These are phyloP conservation scores for Xylariales sp. DNA, from an alignment of 2,329 filamentous ascomycete genomes.

Conservation along the genomic window DNA sequence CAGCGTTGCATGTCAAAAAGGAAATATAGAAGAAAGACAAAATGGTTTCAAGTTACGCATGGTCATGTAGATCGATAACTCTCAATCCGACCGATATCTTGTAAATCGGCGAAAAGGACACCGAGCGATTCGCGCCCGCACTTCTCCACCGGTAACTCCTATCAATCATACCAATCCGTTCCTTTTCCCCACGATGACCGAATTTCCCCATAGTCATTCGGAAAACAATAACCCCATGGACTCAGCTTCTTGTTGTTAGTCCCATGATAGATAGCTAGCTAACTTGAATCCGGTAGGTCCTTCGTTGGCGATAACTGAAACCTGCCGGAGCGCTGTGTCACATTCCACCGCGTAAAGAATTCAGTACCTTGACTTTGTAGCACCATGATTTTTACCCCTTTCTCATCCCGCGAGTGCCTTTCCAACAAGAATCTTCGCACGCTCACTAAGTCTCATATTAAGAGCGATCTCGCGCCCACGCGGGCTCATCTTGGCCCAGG, in stretches of 20 bases:
- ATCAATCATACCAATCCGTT: not conserved
- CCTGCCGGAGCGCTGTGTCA: not conserved
- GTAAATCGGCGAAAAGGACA: slow-evolving; percentile 34
- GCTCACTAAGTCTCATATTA: slow-evolving; percentile 71
- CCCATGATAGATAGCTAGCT: not conserved
- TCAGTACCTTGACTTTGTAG: not conserved
- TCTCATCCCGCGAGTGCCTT: slow-evolving; percentile 66
- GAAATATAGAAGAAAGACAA: not conserved
- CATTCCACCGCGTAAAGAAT: not conserved
- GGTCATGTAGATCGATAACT: not conserved
- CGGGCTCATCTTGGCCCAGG: slow-evolving; percentile 80
- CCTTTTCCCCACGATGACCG: slow-evolving; percentile 12
- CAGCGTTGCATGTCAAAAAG: not conserved
- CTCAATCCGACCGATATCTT: slow-evolving; percentile 13
- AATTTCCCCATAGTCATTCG: slow-evolving; percentile 1
- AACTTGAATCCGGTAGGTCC: not conserved
- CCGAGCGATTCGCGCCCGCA: slow-evolving; percentile 23
- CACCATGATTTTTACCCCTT: too few species aligned
- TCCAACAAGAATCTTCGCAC: slow-evolving; percentile 69
- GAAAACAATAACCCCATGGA: slow-evolving; percentile 24
- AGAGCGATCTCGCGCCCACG: slow-evolving; percentile 73
- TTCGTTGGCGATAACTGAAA: not conserved
- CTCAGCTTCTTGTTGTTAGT: not conserved
- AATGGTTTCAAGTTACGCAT: not conserved
- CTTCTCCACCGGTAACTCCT: slow-evolving; percentile 23